Base-by-base conservation (phyloP, 108 stramenopile genomes). In the Stephanodiscus minutulus region DNA sequence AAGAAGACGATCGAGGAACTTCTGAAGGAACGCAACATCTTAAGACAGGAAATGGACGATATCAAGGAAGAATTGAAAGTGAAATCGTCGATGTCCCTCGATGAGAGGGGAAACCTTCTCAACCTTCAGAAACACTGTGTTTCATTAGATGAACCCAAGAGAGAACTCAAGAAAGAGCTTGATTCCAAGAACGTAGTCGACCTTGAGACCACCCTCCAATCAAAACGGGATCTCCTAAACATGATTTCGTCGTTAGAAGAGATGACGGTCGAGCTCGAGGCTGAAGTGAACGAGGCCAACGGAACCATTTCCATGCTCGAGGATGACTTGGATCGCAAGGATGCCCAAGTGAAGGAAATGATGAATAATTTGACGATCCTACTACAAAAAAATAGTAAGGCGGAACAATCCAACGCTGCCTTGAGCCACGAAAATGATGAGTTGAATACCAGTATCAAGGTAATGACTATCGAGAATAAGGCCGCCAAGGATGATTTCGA, bases 291-390 rank as follows among this genome's bases (percentile, higher is more conserved):
- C 0, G 46, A 27, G 13, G 29, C 33, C 9, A 66, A 68, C 18
- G 43, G 33, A 15, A 71, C 64, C 0, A 72, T 79, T 63, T 43
- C 61, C 41, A 64, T 71, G 31, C 65, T 79, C 15, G 66, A 79
- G 54, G 77, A 79, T 59, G 77, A 79, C 11, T 41, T 79, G 13
- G 77, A 79, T 37, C 22, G 52, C 27, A 79, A 79, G 43, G 71
- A 79, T 60, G 50, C 59, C 17, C 47, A 48, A 24, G 33, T 63
- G 18, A 79, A 79, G 7, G 57, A 39, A 52, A 44, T 54, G 22
- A 21, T 66, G 7, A 66, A 49, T n/a, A 33, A 47, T 10, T 48
- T 63, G n/a, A 68, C 66, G 28, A 39, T 62, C 9, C 9, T 79
- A 7, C 70, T 66, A 25, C 66, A 79, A 35, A 48, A 79, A 39